These are phyloP conservation scores for Chrysanthemum lavandulifolium DNA, from an alignment of 129 eudicot genomes.

Conservation along the genomic window DNA sequence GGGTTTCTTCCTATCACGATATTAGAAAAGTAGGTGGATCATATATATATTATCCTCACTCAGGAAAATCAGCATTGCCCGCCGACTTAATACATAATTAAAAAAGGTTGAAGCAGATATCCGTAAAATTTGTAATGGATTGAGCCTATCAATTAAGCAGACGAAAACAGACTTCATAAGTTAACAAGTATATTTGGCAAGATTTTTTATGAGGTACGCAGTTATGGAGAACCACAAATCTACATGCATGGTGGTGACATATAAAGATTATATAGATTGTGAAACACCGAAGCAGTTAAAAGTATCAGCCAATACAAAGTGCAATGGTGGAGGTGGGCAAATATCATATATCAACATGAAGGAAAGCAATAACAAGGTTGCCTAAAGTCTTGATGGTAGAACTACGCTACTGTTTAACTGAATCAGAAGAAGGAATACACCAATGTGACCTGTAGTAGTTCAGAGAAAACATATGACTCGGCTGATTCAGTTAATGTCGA, in stretches of 20 bases:
- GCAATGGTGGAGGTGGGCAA: neutral
- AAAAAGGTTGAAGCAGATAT: neutral
- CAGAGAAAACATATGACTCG: too few species aligned
- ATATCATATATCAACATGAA: conserved; percentile 5
- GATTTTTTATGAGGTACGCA: neutral
- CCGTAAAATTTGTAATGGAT: neutral
- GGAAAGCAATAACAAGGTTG: neutral
- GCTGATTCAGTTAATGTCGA: too few species aligned
- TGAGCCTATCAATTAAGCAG: neutral
- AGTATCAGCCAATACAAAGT: neutral
- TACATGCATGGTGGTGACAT: neutral
- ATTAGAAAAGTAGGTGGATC: too few species aligned
- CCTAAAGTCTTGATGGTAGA: too few species aligned
- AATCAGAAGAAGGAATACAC: too few species aligned
- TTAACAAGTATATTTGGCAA: neutral
- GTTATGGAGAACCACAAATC: neutral
- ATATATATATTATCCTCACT: neutral
- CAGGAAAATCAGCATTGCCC: neutral
- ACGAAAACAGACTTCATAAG: neutral
- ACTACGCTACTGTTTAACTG: too few species aligned
- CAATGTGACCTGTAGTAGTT: too few species aligned
- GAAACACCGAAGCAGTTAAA: neutral
- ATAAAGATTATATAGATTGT: neutral
- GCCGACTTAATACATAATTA: neutral
- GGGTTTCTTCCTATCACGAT: neutral